Percentiles rank a stretch among this genome's conserved stretches.
These are phyloP conservation scores for Colletotrichum coccodes DNA, from an alignment of 2,329 filamentous ascomycete genomes.

Conservation along the genomic window DNA sequence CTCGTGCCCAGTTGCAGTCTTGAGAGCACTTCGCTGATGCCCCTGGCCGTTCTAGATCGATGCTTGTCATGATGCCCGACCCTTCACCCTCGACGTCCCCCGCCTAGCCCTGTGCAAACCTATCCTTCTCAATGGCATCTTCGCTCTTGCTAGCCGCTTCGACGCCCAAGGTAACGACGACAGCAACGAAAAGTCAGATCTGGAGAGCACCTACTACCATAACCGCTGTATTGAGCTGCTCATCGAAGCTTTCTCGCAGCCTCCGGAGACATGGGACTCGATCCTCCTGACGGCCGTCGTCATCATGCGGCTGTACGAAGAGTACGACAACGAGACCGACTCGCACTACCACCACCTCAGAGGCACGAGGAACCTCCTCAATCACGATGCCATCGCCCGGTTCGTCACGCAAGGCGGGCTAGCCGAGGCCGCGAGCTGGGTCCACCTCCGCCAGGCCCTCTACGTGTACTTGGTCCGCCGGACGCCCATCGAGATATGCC, in stretches of 20 bases:
- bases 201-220: constrained; percentile 55
- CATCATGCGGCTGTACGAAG: constrained; percentile 59
- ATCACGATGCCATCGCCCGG: constrained; percentile 43
- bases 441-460: constrained; percentile 51
- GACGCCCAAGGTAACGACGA: constrained; percentile 49
- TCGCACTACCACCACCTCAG: constrained; percentile 51
- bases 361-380: constrained; percentile 49
- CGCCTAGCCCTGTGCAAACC: constrained; percentile 56
- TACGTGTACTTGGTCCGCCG: constrained; percentile 46
- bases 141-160: constrained; percentile 56
- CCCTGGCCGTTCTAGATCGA: constrained; percentile 5
- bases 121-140: constrained; percentile 56
- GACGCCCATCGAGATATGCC: constrained; percentile 33
- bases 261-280: constrained; percentile 54
- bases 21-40: not conserved
- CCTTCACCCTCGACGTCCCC: constrained; percentile 57
- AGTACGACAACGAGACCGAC: constrained; percentile 45
- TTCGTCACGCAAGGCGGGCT: constrained; percentile 49
- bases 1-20: not conserved
- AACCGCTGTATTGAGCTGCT: constrained; percentile 56
- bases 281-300: constrained; percentile 59
- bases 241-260: constrained; percentile 54
- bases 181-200: constrained; percentile 41
- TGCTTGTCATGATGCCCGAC: constrained; percentile 37
- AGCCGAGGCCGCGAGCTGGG: constrained; percentile 51